Conservation (phyloP, 345 rosid species). For the Punica granatum region DNA sequence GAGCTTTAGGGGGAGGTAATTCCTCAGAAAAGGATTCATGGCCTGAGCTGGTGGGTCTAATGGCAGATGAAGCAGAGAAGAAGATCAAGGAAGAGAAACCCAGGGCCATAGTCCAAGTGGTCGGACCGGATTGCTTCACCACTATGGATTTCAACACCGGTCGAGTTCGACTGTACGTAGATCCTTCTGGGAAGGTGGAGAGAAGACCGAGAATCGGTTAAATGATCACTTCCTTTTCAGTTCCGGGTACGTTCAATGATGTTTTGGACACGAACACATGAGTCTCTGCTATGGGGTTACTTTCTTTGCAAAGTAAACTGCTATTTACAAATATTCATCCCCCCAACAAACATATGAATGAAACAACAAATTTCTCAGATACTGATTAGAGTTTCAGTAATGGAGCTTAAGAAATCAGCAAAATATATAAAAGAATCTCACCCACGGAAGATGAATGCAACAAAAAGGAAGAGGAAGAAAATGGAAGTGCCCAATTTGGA, state of each 20-base stretch:
- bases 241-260: not conserved
- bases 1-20: constrained; percentile 15
- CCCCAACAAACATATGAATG: not conserved
- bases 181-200: constrained; percentile 25
- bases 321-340: not conserved
- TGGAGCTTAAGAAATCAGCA: not conserved
- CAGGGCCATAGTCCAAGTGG: constrained; percentile 26
- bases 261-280: not conserved
- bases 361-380: not conserved
- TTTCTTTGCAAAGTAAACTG: not conserved
- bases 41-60: constrained; percentile 46
- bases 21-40: constrained; percentile 23
- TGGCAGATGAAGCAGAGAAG: constrained; percentile 36
- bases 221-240: not conserved
- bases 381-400: not conserved
- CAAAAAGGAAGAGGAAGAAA: not conserved
- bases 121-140: constrained; percentile 23
- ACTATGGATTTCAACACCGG: constrained; percentile 29
- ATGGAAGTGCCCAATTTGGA: not conserved
- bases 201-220: constrained; percentile 31
- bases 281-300: not conserved
- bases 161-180: constrained; percentile 34
- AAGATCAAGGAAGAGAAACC: constrained; percentile 40
- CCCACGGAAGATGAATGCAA: not conserved
- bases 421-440: not conserved